Conservation (phyloP, 768 basidiomycete genomes). For the Crassisporium funariophilum region DNA sequence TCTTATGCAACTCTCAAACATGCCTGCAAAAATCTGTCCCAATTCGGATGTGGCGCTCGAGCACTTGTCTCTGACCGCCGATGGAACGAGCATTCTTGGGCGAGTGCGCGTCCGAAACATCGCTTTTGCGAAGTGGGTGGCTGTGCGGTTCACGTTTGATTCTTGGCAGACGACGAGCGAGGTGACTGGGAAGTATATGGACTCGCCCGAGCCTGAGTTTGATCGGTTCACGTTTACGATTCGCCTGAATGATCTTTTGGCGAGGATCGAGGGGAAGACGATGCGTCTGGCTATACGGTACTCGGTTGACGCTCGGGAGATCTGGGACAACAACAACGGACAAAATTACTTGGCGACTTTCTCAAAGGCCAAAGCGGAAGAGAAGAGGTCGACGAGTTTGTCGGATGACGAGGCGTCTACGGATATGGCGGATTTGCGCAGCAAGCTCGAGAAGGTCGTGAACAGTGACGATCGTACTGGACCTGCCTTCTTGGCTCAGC, state of each 20-base stretch:
- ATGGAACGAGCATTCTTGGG: slow-evolving; percentile 64
- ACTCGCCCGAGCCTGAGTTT: slow-evolving; percentile 46
- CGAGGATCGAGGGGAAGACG: slow-evolving; percentile 79
- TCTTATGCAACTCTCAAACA: slow-evolving; percentile 67
- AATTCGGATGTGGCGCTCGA: slow-evolving; percentile 56
- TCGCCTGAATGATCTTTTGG: slow-evolving; percentile 75
- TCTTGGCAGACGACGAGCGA: slow-evolving; percentile 96
- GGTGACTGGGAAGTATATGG: slow-evolving; percentile 73
- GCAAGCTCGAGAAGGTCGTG: slow-evolving; percentile 67
- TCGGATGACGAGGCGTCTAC: slow-evolving; percentile 38
- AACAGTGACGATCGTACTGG: slow-evolving; percentile 31
- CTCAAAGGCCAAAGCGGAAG: slow-evolving; percentile 31
- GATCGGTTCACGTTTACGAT: slow-evolving; percentile 82
- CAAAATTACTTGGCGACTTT: slow-evolving; percentile 82
- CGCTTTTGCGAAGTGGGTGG: slow-evolving; percentile 85
- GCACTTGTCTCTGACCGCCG: slow-evolving; percentile 51
- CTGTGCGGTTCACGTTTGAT: slow-evolving; percentile 91
- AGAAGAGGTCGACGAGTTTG: slow-evolving; percentile 26
- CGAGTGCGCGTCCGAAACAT: slow-evolving; percentile 80
- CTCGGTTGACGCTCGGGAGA: slow-evolving; percentile 67
- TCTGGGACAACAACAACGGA: slow-evolving; percentile 91
- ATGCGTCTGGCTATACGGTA: slow-evolving; percentile 80
- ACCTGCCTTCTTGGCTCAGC: slow-evolving; percentile 18
- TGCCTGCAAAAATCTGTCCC: slow-evolving; percentile 48
- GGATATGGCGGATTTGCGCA: slow-evolving; percentile 60